A percentile compares a stretch with the other conserved stretches of the same genome.
phyloP scores from a whole-genome alignment of 1,284 basidiomycete genomes.

The Laetiporus sulphureus region DNA sequence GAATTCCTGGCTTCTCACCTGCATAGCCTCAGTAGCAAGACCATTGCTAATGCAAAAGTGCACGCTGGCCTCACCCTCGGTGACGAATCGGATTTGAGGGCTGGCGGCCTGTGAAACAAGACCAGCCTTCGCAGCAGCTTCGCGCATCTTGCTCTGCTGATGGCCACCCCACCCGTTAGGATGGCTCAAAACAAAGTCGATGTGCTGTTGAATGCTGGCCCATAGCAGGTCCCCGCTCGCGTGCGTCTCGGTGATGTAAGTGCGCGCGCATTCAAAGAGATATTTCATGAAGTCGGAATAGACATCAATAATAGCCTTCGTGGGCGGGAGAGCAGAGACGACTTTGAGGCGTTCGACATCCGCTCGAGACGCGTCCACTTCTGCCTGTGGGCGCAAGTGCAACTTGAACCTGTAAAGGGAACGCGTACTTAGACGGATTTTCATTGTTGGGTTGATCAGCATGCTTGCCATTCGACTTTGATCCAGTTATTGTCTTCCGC shows the following conservation, averaged over 20 bases:
- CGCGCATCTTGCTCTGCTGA: conserved; percentile 34
- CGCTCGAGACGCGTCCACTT: too few relatives aligned
- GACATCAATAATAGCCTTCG: conserved; percentile 40
- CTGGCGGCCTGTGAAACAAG: conserved; percentile 27
- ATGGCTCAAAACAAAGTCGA: conserved; percentile 33
- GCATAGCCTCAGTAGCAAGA: conserved; percentile 25
- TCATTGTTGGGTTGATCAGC: neutral
- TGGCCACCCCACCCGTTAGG: conserved; percentile 41
- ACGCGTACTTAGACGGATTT: neutral
- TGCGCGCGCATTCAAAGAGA: conserved; percentile 34
- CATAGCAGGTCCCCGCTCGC: conserved; percentile 34
- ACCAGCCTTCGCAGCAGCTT: conserved; percentile 28
- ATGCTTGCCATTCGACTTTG: conserved; percentile 43
- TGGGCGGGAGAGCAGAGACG: conserved; percentile 38
- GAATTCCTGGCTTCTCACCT: conserved; percentile 17
- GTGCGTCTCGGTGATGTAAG: conserved; percentile 44
- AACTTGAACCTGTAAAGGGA: conserved; percentile 56
- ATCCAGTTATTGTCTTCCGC: conserved; percentile 41
- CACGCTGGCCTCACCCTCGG: conserved; percentile 45
- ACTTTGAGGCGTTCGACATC: conserved; percentile 20
- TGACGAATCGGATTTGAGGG: conserved; percentile 35
- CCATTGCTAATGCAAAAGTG: conserved; percentile 38
- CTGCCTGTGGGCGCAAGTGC: conserved; percentile 38
- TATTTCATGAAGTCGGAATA: conserved; percentile 50
- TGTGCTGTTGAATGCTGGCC: conserved; percentile 25